Conservation (phyloP, 2,329 filamentous ascomycete genomes). For the Arthroderma sp. region DNA sequence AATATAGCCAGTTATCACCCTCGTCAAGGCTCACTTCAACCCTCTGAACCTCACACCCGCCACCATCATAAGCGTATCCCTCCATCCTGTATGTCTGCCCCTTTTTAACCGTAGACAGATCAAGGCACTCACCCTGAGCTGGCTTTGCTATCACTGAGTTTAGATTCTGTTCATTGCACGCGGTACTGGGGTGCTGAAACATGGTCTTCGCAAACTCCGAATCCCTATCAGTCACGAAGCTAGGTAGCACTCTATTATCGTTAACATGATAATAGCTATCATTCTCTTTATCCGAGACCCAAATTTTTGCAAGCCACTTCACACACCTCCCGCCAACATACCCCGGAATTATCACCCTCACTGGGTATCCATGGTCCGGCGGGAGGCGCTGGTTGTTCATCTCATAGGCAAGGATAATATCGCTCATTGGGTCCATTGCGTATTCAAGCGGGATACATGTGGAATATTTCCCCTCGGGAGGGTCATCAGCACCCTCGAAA, state of each 20-base stretch:
- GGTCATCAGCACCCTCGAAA: conserved; percentile 38
- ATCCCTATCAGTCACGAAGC: conserved; percentile 37
- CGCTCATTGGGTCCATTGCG: conserved; percentile 35
- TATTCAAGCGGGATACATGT: conserved; percentile 38
- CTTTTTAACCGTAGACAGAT: conserved; percentile 24
- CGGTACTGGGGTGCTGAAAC: conserved; percentile 37
- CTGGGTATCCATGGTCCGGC: conserved; percentile 32
- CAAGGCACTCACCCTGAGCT: conserved; percentile 33
- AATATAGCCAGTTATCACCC: conserved; percentile 37
- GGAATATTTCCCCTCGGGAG: conserved; percentile 36
- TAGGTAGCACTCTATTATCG: conserved; percentile 38
- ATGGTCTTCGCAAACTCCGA: conserved; percentile 35
- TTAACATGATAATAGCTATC: conserved; percentile 35
- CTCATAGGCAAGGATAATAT: conserved; percentile 34
- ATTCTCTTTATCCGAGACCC: conserved; percentile 30
- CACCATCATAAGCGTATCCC: conserved; percentile 39
- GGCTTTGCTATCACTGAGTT: conserved; percentile 37
- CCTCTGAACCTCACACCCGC: conserved; percentile 37
- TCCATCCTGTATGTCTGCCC: conserved; percentile 31
- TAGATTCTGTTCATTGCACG: conserved; percentile 37
- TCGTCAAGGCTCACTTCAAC: conserved; percentile 39
- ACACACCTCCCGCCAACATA: conserved; percentile 30
- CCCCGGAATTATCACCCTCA: conserved; percentile 31
- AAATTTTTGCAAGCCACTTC: conserved; percentile 31
- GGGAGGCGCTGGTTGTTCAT: conserved; percentile 31